A percentile compares a stretch with the other conserved stretches of the same genome.
These are phyloP conservation scores for Arthrobotrys entomopaga DNA, from an alignment of 2,329 filamentous ascomycete species.

Conservation along the genomic window DNA sequence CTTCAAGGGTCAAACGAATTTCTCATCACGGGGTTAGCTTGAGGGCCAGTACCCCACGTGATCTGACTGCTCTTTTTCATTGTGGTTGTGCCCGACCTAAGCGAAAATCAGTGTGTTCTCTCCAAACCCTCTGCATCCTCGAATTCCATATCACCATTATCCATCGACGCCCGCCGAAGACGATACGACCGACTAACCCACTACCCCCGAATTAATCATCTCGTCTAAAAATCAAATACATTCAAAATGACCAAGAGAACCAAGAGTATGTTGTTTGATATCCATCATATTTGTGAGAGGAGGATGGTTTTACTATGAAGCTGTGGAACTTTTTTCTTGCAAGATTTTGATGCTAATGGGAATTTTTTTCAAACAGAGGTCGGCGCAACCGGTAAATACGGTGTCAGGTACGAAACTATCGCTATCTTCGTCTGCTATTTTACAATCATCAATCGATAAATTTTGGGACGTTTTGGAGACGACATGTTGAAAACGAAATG, in stretches of 20 bases:
- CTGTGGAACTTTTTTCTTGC: conserved; percentile 12
- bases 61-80: conserved; percentile 51
- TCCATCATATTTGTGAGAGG: neutral
- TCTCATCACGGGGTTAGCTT: conserved; percentile 9
- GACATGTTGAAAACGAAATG: conserved; percentile 10
- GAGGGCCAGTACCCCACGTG: conserved; percentile 46
- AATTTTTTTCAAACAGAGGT: conserved; percentile 71
- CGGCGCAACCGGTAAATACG: conserved; percentile 98
- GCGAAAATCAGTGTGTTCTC: conserved; percentile 50
- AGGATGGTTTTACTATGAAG: neutral
- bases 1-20: conserved; percentile 9
- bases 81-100: conserved; percentile 39
- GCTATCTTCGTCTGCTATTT: conserved; percentile 53
- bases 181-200: conserved; percentile 40
- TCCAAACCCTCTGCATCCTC: conserved; percentile 32
- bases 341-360: conserved; percentile 58
- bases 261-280: conserved; percentile 69
- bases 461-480: conserved; percentile 24
- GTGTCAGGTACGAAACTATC: conserved; percentile 79
- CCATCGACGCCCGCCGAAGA: conserved; percentile 21
- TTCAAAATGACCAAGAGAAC: conserved; percentile 93
- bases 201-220: conserved; percentile 56
- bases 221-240: conserved; percentile 58
- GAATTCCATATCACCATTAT: conserved; percentile 41
- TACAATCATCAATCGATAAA: neutral